A percentile compares a stretch with the other conserved stretches of the same genome.
Conservation (phyloP, 2,329 filamentous ascomycete genomes). For the Byssochlamys sp. region DNA sequence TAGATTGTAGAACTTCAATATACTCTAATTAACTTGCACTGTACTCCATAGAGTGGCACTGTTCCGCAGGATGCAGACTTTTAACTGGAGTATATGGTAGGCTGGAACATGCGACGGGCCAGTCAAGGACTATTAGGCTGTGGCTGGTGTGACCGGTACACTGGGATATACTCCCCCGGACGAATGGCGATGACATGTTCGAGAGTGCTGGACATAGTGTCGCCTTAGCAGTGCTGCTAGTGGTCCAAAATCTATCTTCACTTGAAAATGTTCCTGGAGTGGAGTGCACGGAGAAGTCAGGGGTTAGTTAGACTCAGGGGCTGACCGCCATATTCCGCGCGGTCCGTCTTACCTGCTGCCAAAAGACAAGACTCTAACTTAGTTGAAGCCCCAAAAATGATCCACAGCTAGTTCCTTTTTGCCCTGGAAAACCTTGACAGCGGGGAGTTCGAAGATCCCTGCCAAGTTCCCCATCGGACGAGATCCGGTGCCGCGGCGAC, state of each 20-base stretch:
- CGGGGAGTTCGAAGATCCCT: background rate
- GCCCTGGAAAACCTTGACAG: background rate
- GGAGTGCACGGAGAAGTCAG: background rate
- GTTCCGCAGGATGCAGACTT: background rate
- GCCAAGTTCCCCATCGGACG: constrained; percentile 17
- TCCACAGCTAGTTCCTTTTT: background rate
- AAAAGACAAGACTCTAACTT: background rate
- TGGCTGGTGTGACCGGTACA: background rate
- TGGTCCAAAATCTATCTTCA: background rate
- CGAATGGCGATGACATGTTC: background rate
- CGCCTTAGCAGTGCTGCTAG: background rate
- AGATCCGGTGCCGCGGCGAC: constrained; percentile 29
- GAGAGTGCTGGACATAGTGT: background rate
- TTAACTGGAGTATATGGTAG: background rate
- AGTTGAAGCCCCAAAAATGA: background rate
- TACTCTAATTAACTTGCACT: background rate
- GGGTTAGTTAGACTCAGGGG: background rate
- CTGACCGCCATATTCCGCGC: background rate
- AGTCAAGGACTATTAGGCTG: background rate
- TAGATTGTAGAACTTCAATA: background rate
- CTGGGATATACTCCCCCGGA: background rate
- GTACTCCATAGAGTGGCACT: background rate
- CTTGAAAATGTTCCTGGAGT: background rate
- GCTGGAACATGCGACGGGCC: background rate
- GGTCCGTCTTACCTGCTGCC: background rate